phyloP scores from a whole-genome alignment of 2,329 filamentous ascomycete species.

The Ascochyta lentis region DNA sequence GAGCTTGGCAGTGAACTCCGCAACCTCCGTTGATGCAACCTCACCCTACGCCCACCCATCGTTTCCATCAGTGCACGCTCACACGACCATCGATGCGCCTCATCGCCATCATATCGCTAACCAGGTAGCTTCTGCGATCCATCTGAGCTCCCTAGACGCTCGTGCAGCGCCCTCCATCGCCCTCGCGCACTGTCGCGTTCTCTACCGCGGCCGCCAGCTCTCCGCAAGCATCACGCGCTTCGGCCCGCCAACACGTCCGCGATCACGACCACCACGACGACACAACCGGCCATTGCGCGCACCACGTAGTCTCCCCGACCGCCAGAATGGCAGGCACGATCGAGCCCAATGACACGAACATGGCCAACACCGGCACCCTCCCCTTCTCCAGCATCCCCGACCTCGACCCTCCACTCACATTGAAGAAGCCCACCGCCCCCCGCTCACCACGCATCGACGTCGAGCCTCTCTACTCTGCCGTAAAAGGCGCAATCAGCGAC shows the following conservation, averaged over 20 bases:
- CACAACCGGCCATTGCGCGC: conserved; percentile 23
- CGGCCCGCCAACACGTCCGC: conserved; percentile 19
- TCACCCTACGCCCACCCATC: conserved; percentile 23
- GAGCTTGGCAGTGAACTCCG: conserved; percentile 25
- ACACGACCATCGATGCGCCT: conserved; percentile 14
- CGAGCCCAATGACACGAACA: conserved; percentile 46
- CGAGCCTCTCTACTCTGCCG: conserved; percentile 66
- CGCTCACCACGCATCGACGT: conserved; percentile 66
- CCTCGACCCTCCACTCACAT: conserved; percentile 48
- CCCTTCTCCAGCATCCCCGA: conserved; percentile 44
- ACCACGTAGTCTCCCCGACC: conserved; percentile 9
- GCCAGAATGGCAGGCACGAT: conserved; percentile 48
- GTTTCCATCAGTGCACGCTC: conserved; percentile 33
- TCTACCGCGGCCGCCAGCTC: conserved; percentile 22
- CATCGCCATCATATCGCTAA: background rate
- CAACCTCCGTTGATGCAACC: conserved; percentile 36
- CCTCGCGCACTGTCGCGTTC: conserved; percentile 8
- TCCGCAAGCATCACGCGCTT: conserved; percentile 23
- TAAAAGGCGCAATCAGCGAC: conserved; percentile 66
- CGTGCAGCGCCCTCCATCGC: conserved; percentile 12
- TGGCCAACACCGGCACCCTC: conserved; percentile 44
- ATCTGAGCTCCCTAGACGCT: background rate
- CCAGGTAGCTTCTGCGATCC: conserved; percentile 23
- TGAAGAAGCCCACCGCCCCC: conserved; percentile 58
- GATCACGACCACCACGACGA: conserved; percentile 4